Base-by-base conservation (phyloP, 768 basidiomycete species). In the Suillus brevipes region DNA sequence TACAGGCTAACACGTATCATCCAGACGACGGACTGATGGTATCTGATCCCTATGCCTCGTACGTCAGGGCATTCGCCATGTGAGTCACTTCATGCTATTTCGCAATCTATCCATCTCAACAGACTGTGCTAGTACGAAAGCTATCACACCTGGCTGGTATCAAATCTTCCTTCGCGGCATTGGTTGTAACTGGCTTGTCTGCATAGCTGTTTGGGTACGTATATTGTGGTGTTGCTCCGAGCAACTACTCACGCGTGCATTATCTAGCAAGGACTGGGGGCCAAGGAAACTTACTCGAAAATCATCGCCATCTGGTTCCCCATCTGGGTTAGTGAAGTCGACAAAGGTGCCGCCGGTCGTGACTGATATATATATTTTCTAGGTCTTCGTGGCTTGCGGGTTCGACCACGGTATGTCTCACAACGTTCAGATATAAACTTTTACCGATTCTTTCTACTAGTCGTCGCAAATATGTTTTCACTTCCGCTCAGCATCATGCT, bases 161-260 rank as follows among this genome's bases (percentile, higher is more conserved):
- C 85, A 91, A 71, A 87, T 91, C 43, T 87, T 91, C 76, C 75
- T 91, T 23, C 80, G 89, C 18, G 90, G 89, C 0, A 89, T 91
- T 67, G 90, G 84, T 7, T 91, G 90, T 68, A 91, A 91, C 68
- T 91, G 89, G 89, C 80, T 91, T 1, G 90, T 91, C 43, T 89
- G 83, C 65, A 75, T 90, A 6, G 90, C 89, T 2, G 79, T 91
- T 63, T 91, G 90, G 89, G 90, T 89, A 63, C 36, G 88, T 75
- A 23, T 28, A 5, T 58, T 36, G 56, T 4, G 23, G n/a, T 12
- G 12, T 14, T 42, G 58, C 8, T 45, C n/a, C 34, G 60, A 18
- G 50, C 66, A 43, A 69, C 59, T 36, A 20, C 40, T 62, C 13
- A 55, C 12, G 13, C 61, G 47, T 6, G 13, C 12, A 8, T 53